Base-by-base conservation (phyloP, 352 stramenopile genomes). In the Pythium dissotocum region DNA sequence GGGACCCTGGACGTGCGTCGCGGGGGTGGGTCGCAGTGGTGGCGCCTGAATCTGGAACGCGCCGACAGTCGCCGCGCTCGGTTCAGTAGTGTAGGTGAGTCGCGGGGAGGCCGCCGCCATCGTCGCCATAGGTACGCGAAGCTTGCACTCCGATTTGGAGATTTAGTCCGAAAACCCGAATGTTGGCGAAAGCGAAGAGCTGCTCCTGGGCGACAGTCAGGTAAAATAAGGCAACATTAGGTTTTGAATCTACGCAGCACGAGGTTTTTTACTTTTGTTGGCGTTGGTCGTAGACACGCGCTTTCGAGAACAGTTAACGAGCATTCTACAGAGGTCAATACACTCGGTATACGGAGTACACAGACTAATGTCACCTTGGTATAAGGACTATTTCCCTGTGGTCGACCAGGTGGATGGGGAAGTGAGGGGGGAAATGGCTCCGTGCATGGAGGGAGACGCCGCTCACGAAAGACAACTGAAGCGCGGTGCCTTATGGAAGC, bases 161-260 rank as follows among this genome's bases (percentile, higher is more conserved):
- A 35, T 59, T 49, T 40, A 26, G 58, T 58, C 9, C 18, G 1
- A 21, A 48, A 56, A 16, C 10, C 26, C 56, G 48, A 64, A 65
- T 61, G 56, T 61, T 70, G 64, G 57, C 49, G 21, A 24, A 24
- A 24, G 56, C 54, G 42, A 51, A 42, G 14, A 48, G 36, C 58
- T 62, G 26, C 36, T 30, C 14, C 40, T 26, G 40, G 38, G 46
- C n/a, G 46, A 32, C n/a, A n/a, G 4, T 53, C 48, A 4, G 49
- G 49, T 36, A 74, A 70, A 74, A 74, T 70, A 74, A 59, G 48
- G 57, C 57, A 74, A 74, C 67, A 74, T 70, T 74, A 70, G 67
- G 67, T 74, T 74, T 74, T 70, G 62, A 18, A 7, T 24, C 2
- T 36, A 21, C 16, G 14, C 0, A n/a, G 28, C 48, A 51, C 21